A percentile compares a stretch with the other conserved stretches of the same genome.
Evolutionary conservation across 23 red algal species (phyloP).

Genomic region (Porphyridium purpureum): DNA sequence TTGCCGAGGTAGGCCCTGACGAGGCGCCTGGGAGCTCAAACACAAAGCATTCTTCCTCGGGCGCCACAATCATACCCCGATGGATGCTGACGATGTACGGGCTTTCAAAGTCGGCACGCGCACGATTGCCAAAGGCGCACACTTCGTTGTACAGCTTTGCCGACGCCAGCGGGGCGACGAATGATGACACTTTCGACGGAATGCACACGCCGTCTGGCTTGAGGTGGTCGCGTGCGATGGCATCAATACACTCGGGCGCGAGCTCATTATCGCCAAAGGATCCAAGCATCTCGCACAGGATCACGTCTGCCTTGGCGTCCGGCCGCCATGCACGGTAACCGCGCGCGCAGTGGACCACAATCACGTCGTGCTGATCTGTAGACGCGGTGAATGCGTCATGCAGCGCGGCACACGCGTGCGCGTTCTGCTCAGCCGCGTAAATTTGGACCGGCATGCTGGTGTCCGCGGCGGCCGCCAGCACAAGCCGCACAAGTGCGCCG

Average conservation of each 20-base stretch:
- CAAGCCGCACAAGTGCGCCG: conserved; percentile 43
- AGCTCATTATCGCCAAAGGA: conserved; percentile 90
- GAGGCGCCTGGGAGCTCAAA: conserved; percentile 49
- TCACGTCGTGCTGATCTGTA: neutral
- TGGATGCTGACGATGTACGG: conserved; percentile 82
- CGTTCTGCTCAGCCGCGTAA: conserved; percentile 70
- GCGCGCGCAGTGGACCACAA: conserved; percentile 13
- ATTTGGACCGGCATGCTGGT: conserved; percentile 20
- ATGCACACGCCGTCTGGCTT: conserved; percentile 50
- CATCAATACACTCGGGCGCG: conserved; percentile 66
- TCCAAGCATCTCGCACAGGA: conserved; percentile 72
- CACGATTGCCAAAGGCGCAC: conserved; percentile 10
- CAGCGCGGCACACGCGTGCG: conserved; percentile 55
- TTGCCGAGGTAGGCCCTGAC: too few relatives aligned
- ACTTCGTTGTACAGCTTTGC: conserved; percentile 19
- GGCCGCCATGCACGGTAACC: conserved; percentile 30
- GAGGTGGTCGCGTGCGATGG: conserved; percentile 9
- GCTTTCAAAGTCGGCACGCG: conserved; percentile 28
- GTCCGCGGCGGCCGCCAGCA: conserved; percentile 34
- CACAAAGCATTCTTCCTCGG: conserved; percentile 25
- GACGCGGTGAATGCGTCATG: neutral
- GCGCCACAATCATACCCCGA: conserved; percentile 29
- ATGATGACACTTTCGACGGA: conserved; percentile 36
- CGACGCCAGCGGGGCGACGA: conserved; percentile 53
- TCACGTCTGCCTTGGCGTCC: conserved; percentile 34